Conservation (phyloP, 768 basidiomycete genomes). For the Termitomyces eurrhizus region DNA sequence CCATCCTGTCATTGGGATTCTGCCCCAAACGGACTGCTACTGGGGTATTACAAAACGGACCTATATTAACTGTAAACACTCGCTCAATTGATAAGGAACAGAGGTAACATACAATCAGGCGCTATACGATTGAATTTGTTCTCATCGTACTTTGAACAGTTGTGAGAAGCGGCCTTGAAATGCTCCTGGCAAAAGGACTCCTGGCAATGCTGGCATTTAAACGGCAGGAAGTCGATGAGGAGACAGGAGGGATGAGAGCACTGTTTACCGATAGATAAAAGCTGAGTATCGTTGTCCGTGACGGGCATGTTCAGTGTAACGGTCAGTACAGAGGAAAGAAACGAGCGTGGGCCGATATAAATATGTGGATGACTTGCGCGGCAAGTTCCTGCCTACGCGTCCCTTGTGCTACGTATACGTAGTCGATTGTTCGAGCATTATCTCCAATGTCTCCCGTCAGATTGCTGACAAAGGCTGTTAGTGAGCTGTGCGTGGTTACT, state of each 20-base stretch:
- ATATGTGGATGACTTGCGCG: constrained; percentile 17
- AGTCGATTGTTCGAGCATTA: constrained; percentile 5
- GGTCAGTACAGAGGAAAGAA: constrained; percentile 11
- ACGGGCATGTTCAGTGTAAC: constrained; percentile 14
- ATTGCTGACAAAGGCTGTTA: not conserved
- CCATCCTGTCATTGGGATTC: constrained; percentile 82
- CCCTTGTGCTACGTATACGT: not conserved
- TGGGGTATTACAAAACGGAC: constrained; percentile 74
- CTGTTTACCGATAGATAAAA: constrained; percentile 67
- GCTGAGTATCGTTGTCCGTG: constrained; percentile 43
- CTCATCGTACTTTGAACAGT: constrained; percentile 69
- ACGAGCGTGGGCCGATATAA: not conserved
- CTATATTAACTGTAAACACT: constrained; percentile 26
- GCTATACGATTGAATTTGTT: constrained; percentile 69
- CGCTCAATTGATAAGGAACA: constrained; percentile 1
- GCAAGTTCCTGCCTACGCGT: constrained; percentile 17
- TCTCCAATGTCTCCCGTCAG: not conserved
- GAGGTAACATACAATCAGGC: constrained; percentile 55
- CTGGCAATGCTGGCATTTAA: constrained; percentile 81
- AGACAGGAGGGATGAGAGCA: constrained; percentile 65
- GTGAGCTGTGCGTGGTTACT: not conserved
- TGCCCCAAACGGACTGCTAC: constrained; percentile 73
- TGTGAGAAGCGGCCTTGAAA: constrained; percentile 65
- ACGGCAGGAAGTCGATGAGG: constrained; percentile 80
- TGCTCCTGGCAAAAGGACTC: constrained; percentile 75